phyloP scores from a whole-genome alignment of 116 monocot species.

The Zostera marina region DNA sequence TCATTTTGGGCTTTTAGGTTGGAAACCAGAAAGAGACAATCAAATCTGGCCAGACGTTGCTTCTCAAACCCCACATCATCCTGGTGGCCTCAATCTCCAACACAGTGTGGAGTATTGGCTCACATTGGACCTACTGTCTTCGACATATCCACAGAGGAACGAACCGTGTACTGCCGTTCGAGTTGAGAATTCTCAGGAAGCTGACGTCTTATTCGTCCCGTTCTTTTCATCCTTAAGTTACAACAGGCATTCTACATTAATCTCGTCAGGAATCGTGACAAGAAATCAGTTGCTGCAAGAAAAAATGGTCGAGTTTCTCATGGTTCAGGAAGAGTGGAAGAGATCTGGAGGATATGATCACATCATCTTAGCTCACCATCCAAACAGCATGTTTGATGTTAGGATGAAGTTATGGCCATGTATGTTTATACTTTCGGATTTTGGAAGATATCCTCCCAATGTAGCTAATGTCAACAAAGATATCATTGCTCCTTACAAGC shows the following conservation, averaged over 20 bases:
- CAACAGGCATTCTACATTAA: conserved; percentile 59
- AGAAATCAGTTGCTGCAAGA: conserved; percentile 50
- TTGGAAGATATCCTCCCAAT: conserved; percentile 68
- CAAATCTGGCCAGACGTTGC: conserved; percentile 55
- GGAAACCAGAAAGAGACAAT: conserved; percentile 27
- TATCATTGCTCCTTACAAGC: conserved; percentile 77
- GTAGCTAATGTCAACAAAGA: conserved; percentile 85
- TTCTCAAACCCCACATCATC: conserved; percentile 38
- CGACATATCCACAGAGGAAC: conserved; percentile 11
- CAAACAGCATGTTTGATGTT: conserved; percentile 77
- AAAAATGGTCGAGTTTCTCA: conserved; percentile 55
- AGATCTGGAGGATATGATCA: conserved; percentile 61
- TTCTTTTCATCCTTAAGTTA: conserved; percentile 93
- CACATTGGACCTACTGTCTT: conserved; percentile 70
- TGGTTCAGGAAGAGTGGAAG: conserved; percentile 51
- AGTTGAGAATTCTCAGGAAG: conserved; percentile 39
- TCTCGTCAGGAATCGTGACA: conserved; percentile 27
- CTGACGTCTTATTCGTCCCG: conserved; percentile 83
- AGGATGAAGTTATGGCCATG: conserved; percentile 39
- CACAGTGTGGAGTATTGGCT: conserved; percentile 98
- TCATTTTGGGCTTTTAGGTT: conserved; percentile 80
- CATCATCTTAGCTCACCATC: conserved; percentile 84
- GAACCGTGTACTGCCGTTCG: conserved; percentile 44
- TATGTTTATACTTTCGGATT: conserved; percentile 85
- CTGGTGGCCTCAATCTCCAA: conserved; percentile 88